Percentiles rank a stretch among this genome's conserved stretches.
Conservation (phyloP, 2,329 filamentous ascomycete genomes). For the Emericellopsis atlantica region DNA sequence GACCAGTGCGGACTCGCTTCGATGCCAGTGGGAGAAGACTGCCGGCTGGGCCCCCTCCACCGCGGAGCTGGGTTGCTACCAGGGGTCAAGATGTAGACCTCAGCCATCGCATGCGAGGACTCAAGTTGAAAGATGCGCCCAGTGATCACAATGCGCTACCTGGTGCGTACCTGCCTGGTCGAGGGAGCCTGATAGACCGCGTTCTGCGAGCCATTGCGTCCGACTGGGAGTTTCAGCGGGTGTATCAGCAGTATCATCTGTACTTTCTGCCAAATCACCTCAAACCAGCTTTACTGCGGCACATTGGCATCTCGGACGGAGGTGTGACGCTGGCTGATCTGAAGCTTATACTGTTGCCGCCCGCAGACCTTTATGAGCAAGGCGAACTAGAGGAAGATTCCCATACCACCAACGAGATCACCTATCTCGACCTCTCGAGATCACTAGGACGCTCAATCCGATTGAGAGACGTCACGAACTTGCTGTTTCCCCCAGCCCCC, state of each 20-base stretch:
- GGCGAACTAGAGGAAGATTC: slow-evolving; percentile 8
- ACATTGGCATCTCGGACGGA: slow-evolving; percentile 28
- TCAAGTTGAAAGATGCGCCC: not conserved
- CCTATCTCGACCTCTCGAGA: slow-evolving; percentile 39
- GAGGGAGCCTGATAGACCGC: slow-evolving; percentile 37
- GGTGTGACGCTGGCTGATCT: slow-evolving; percentile 39
- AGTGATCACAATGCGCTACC: slow-evolving; percentile 20
- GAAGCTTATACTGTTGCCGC: slow-evolving; percentile 27
- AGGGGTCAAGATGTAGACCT: slow-evolving; percentile 2
- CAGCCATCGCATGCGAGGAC: not conserved
- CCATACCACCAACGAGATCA: slow-evolving; percentile 21
- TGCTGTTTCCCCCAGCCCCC: slow-evolving; percentile 30
- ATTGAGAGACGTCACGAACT: slow-evolving; percentile 36
- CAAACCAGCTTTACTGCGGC: slow-evolving; percentile 35
- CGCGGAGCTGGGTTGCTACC: slow-evolving; percentile 38
- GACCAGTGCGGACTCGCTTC: slow-evolving; percentile 24
- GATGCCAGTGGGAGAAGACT: slow-evolving; percentile 35
- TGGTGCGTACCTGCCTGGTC: slow-evolving; percentile 27
- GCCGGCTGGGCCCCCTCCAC: slow-evolving; percentile 46
- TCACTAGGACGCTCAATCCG: slow-evolving; percentile 36
- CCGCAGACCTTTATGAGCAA: slow-evolving; percentile 9
- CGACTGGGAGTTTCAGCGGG: slow-evolving; percentile 42
- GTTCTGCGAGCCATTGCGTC: slow-evolving; percentile 34
- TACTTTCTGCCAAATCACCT: slow-evolving; percentile 40
- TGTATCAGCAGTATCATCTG: slow-evolving; percentile 44